phyloP scores from a whole-genome alignment of 495 filamentous ascomycete genomes.

The Umbilicaria muhlenbergii region DNA sequence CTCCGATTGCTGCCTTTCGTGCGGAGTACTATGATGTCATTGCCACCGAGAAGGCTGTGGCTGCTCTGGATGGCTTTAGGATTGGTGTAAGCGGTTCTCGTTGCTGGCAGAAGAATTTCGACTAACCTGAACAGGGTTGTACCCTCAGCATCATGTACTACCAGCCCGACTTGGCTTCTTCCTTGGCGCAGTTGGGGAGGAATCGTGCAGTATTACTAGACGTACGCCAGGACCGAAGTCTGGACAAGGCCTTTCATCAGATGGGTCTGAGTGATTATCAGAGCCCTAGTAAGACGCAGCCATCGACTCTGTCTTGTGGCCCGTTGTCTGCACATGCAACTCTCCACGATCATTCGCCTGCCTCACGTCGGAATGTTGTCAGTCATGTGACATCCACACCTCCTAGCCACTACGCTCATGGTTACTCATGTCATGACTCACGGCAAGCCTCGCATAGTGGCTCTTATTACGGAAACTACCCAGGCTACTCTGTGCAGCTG shows the following conservation, averaged over 20 bases:
- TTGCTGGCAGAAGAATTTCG: neutral
- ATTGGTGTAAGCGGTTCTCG: constrained; percentile 27
- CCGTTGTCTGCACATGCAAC: too few relatives aligned
- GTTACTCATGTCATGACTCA: neutral
- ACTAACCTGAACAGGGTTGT: constrained; percentile 11
- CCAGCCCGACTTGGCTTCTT: constrained; percentile 1
- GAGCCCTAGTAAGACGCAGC: too few relatives aligned
- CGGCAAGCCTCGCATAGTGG: constrained; percentile 4
- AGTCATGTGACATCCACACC: neutral
- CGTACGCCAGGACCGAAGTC: neutral
- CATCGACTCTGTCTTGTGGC: too few relatives aligned
- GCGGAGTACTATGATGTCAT: constrained; percentile 40
- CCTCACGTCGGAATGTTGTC: too few relatives aligned
- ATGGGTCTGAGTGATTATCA: too few relatives aligned
- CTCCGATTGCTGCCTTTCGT: constrained; percentile 20
- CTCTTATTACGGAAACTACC: constrained; percentile 1
- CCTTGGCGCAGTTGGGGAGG: neutral
- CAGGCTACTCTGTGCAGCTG: constrained; percentile 1
- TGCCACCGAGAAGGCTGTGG: constrained; percentile 21
- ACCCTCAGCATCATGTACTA: constrained; percentile 11
- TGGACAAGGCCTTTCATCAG: too few relatives aligned
- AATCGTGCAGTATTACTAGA: neutral
- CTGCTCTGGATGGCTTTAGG: constrained; percentile 26
- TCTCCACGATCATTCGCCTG: too few relatives aligned
- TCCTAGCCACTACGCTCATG: neutral